Percentiles rank a stretch among this genome's conserved stretches.
Evolutionary conservation across 2,329 filamentous ascomycete species (phyloP).

Genomic region (Leptographium flavum): DNA sequence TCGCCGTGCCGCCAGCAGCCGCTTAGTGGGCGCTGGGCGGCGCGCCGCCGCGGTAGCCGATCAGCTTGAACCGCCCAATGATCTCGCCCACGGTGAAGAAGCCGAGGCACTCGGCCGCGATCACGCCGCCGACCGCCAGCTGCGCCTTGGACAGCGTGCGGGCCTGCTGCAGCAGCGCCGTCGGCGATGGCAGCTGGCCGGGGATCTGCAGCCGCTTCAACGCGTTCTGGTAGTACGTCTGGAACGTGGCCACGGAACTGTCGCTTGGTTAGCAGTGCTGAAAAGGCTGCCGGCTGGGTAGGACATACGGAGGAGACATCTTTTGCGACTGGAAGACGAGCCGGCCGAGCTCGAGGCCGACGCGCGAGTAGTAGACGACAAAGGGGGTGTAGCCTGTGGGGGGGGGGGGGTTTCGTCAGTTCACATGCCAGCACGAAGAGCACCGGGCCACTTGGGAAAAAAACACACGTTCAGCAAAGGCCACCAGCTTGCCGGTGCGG

Average conservation of each 20-base stretch:
- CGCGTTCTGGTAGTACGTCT: conserved; percentile 68
- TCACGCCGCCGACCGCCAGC: conserved; percentile 58
- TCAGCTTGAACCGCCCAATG: conserved; percentile 84
- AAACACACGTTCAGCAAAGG: conserved; percentile 72
- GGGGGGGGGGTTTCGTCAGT: not conserved
- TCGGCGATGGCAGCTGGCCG: conserved; percentile 28
- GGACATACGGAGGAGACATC: conserved; percentile 90
- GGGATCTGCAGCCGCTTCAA: conserved; percentile 49
- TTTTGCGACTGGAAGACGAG: conserved; percentile 76
- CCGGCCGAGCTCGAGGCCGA: conserved; percentile 76
- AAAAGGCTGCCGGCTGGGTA: not conserved
- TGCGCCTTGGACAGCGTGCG: conserved; percentile 60
- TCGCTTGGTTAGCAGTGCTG: not conserved
- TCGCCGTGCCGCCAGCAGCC: not conserved
- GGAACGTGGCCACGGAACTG: conserved; percentile 69
- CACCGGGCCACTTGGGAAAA: not conserved
- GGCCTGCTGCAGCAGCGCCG: conserved; percentile 27
- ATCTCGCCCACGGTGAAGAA: conserved; percentile 99
- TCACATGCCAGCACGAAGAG: not conserved
- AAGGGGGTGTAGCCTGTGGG: conserved; percentile 64
- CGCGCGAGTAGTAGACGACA: conserved; percentile 82
- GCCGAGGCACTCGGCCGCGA: conserved; percentile 74
- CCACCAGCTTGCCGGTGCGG: conserved; percentile 63
- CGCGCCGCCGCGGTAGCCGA: conserved; percentile 72
- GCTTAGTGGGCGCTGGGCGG: conserved; percentile 41